Evolutionary conservation across 352 stramenopile genomes (phyloP), one percentile per base, ranked within the genome.

Genomic region (Globisporangium sylvaticum): DNA sequence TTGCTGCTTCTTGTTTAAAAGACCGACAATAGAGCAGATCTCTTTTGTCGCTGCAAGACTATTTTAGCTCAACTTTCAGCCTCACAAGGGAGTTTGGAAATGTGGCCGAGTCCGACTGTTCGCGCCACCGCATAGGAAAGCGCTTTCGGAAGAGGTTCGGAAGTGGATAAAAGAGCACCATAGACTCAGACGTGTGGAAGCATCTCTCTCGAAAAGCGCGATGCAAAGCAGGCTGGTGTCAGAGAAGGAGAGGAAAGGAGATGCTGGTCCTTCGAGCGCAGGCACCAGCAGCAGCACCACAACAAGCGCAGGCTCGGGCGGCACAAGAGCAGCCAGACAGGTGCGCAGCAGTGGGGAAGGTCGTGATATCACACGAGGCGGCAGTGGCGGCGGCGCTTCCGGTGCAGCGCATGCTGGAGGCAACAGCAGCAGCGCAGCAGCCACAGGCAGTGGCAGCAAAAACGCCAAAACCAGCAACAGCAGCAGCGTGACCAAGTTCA

Each of bases 401-500:
- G 20, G 31, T 60, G 31, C 54, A 10, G 27, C 58, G 15, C 22
- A 42, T 37, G n/a, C 48, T 20, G 27, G 34, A 46, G 31, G 6
- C 14, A 71, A n/a, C 25, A 32, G 20, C 29, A 55, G 5, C 12
- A 20, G 14, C 4, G 37, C 14, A 46, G 14, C 14, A 46, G 37
- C 37, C 7, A 46, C 15, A 48, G 39, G 14, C 15, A 48, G 15
- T 9, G 39, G 39, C 15, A 48, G 39, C 15, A 48, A 48, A 48
- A 48, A 48, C 39, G 39, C 39, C 66, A 56, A n/a, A 57, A 59
- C 22, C 44, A 59, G 34, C 27, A 31, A 4, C 31, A 42, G 32
- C 24, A 58, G 20, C 29, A 56, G 52, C 67, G 62, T 71, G 61
- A 91, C 91, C 58, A 80, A 86, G 53, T 97, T 97, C 72, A 95